These are phyloP conservation scores for Clarireedia monteithiana DNA, from an alignment of 2,329 filamentous ascomycete genomes.

Conservation along the genomic window DNA sequence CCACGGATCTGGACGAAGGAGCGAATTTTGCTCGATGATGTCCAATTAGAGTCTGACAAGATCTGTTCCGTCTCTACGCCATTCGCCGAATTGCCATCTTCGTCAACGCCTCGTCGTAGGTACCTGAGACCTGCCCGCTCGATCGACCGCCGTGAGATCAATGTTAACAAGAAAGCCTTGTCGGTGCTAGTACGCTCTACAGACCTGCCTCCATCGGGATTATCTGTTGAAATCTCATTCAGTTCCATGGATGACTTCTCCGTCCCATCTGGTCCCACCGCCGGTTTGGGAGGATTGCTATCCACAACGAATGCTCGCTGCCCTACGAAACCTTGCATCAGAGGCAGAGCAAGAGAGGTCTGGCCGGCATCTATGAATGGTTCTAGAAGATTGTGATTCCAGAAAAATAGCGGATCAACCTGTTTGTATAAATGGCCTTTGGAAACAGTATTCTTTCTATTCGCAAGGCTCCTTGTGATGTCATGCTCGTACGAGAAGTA, in stretches of 20 bases:
- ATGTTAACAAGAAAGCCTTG: conserved; percentile 54
- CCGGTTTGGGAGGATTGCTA: conserved; percentile 37
- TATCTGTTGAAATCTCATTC: conserved; percentile 30
- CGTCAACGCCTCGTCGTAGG: conserved; percentile 81
- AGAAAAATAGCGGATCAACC: conserved; percentile 78
- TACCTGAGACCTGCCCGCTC: conserved; percentile 86
- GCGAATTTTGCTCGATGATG: conserved; percentile 53
- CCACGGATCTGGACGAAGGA: conserved; percentile 85
- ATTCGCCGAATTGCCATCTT: conserved; percentile 83
- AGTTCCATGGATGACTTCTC: conserved; percentile 36
- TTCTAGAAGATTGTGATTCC: conserved; percentile 71
- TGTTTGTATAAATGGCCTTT: conserved; percentile 59
- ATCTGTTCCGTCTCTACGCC: conserved; percentile 94
- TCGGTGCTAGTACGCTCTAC: conserved; percentile 12
- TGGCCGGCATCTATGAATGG: conserved; percentile 70
- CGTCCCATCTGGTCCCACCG: conserved; percentile 42
- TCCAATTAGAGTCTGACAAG: conserved; percentile 64
- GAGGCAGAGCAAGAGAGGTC: conserved; percentile 63
- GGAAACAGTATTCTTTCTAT: conserved; percentile 33
- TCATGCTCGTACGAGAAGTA: conserved; percentile 95
- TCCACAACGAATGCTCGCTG: conserved; percentile 75
- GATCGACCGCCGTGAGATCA: conserved; percentile 83
- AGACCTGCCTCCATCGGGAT: conserved; percentile 10
- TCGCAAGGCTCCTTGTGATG: conserved; percentile 61
- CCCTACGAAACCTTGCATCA: conserved; percentile 93